phyloP scores from a whole-genome alignment of 345 rosid genomes.

The Turnera subulata region DNA sequence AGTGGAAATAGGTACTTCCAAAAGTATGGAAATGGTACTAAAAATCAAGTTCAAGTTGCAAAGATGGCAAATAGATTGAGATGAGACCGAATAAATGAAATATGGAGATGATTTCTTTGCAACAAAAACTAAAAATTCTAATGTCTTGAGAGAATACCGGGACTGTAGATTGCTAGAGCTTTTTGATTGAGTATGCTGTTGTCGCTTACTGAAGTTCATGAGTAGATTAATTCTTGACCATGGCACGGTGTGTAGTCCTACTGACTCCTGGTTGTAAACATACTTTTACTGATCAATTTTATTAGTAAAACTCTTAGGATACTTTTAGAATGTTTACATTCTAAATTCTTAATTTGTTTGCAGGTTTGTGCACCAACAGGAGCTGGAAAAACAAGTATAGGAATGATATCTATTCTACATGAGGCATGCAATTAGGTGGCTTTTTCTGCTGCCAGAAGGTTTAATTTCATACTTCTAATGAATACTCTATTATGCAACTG shows the following conservation, averaged over 20 bases:
- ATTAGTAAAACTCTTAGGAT: not conserved
- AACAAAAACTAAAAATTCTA: too few species aligned
- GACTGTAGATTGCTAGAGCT: not conserved
- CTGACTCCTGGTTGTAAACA: not conserved
- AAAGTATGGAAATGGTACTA: too few species aligned
- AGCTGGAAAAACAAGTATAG: slow-evolving; percentile 97
- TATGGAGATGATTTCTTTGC: too few species aligned
- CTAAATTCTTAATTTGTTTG: slow-evolving; percentile 22
- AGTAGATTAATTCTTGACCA: not conserved
- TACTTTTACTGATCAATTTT: too few species aligned
- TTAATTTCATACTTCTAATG: too few species aligned
- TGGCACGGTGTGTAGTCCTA: not conserved
- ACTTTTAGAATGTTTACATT: slow-evolving; percentile 1
- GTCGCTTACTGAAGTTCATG: not conserved
- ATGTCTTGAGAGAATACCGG: too few species aligned
- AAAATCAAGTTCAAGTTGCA: too few species aligned
- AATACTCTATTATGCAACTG: too few species aligned
- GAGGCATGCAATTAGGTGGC: slow-evolving; percentile 46
- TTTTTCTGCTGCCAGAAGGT: too few species aligned
- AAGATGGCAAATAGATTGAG: too few species aligned
- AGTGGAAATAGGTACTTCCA: too few species aligned
- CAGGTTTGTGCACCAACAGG: slow-evolving; percentile 99
- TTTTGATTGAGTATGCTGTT: not conserved
- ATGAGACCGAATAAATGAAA: too few species aligned
- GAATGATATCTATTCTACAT: slow-evolving; percentile 88